Percentiles rank a stretch among this genome's conserved stretches.
Evolutionary conservation across 345 rosid species (phyloP).

Genomic region (Gossypium longicalyx): DNA sequence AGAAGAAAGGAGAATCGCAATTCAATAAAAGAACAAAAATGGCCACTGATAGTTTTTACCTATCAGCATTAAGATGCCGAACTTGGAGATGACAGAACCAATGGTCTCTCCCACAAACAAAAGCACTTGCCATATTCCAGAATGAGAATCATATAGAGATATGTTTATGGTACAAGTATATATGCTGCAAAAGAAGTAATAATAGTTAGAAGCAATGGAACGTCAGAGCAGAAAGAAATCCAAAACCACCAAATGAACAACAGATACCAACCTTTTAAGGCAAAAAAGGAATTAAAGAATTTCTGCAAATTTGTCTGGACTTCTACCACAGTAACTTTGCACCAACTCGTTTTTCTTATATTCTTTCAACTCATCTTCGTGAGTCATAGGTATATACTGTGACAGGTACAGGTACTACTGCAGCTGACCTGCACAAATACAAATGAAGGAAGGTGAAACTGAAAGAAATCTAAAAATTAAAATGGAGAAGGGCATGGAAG

Average conservation of each 20-base stretch:
- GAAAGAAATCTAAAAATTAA: neutral
- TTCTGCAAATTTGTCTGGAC: neutral
- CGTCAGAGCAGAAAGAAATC: neutral
- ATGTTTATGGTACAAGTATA: slow-evolving; percentile 8
- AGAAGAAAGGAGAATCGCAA: neutral
- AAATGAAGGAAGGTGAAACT: neutral
- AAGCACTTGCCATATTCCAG: slow-evolving; percentile 1
- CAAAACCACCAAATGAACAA: neutral
- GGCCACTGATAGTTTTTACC: slow-evolving; percentile 8
- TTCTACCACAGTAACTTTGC: neutral
- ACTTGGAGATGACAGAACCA: neutral
- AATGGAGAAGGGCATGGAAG: neutral
- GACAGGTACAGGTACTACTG: slow-evolving; percentile 13
- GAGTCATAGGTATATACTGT: slow-evolving; percentile 14
- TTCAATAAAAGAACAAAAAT: neutral
- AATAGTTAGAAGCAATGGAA: neutral
- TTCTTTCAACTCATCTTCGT: slow-evolving; percentile 22
- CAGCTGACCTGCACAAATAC: slow-evolving; percentile 21
- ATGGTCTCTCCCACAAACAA: neutral
- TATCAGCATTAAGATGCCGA: slow-evolving; percentile 12
- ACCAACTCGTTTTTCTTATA: slow-evolving; percentile 12
- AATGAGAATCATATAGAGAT: neutral
- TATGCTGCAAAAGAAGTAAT: slow-evolving; percentile 17
- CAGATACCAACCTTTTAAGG: slow-evolving; percentile 22
- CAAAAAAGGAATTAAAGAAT: neutral